Evolutionary conservation across 2,329 filamentous ascomycete species (phyloP).

Genomic region (Hypoxylon sp.): DNA sequence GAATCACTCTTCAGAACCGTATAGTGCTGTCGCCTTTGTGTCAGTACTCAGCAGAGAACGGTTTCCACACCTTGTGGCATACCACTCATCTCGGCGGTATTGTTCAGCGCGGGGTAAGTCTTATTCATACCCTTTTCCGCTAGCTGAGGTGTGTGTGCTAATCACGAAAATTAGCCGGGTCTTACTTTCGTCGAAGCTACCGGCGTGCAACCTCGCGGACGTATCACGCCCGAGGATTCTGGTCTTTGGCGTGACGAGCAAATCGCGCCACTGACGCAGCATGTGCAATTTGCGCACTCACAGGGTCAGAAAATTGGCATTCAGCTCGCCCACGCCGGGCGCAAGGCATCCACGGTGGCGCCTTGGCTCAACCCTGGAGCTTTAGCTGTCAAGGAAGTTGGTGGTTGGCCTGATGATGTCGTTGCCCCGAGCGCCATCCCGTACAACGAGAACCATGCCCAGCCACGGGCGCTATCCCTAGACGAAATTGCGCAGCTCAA

Average conservation of each 20-base stretch:
- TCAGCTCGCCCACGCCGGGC: slow-evolving; percentile 77
- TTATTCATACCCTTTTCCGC: not conserved
- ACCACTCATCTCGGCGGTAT: slow-evolving; percentile 81
- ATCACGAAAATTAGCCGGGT: slow-evolving; percentile 60
- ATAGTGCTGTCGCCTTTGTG: slow-evolving; percentile 65
- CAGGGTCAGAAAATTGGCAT: slow-evolving; percentile 77
- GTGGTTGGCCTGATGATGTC: slow-evolving; percentile 59
- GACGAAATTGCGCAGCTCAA: slow-evolving; percentile 57
- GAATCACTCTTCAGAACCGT: slow-evolving; percentile 62
- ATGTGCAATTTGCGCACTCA: slow-evolving; percentile 62
- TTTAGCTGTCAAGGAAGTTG: slow-evolving; percentile 52
- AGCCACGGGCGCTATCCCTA: slow-evolving; percentile 71
- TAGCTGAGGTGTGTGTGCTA: not conserved
- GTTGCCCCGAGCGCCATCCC: slow-evolving; percentile 70
- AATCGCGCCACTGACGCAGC: slow-evolving; percentile 63
- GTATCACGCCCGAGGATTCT: slow-evolving; percentile 78
- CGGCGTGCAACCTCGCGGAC: slow-evolving; percentile 75
- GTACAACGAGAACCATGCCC: slow-evolving; percentile 69
- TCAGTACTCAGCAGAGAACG: slow-evolving; percentile 62
- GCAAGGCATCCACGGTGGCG: slow-evolving; percentile 57
- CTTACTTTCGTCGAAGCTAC: slow-evolving; percentile 79
- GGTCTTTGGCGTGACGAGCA: slow-evolving; percentile 82
- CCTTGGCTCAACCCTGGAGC: slow-evolving; percentile 54
- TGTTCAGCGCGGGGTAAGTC: slow-evolving; percentile 72
- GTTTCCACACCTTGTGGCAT: slow-evolving; percentile 81